Conservation (phyloP, 495 filamentous ascomycete species). For the Aspergillus leporis region DNA sequence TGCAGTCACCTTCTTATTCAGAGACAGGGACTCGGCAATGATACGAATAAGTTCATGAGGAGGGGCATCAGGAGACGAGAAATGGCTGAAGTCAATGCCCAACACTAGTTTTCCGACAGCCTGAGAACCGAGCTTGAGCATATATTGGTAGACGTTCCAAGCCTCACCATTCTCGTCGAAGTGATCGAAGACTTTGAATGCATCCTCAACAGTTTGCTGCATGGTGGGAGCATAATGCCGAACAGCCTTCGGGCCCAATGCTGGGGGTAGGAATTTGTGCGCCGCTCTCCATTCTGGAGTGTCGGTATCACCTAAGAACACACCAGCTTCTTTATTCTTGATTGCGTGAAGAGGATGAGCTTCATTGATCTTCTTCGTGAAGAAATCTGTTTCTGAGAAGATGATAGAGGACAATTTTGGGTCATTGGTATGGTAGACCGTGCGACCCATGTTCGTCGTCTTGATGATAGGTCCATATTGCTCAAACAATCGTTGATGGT, state of each 20-base stretch:
- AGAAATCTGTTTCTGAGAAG: constrained; percentile 49
- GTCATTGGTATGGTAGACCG: constrained; percentile 51
- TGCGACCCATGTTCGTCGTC: constrained; percentile 53
- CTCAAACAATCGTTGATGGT: constrained; percentile 56
- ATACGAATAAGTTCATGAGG: constrained; percentile 40
- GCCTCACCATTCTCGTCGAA: constrained; percentile 48
- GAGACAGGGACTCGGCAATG: constrained; percentile 42
- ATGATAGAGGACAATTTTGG: constrained; percentile 41
- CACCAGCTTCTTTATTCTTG: constrained; percentile 44
- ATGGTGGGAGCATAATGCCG: constrained; percentile 57
- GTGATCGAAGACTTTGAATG: constrained; percentile 54
- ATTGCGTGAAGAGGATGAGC: constrained; percentile 50
- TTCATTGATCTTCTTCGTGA: constrained; percentile 52
- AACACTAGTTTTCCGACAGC: constrained; percentile 53
- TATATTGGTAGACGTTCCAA: constrained; percentile 61
- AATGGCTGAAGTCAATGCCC: constrained; percentile 54
- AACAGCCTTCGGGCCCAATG: constrained; percentile 55
- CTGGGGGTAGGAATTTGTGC: constrained; percentile 59
- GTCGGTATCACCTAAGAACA: constrained; percentile 58
- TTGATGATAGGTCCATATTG: constrained; percentile 55
- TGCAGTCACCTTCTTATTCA: constrained; percentile 55
- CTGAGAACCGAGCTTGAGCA: constrained; percentile 58
- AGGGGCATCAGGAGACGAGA: constrained; percentile 40
- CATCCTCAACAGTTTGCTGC: constrained; percentile 44
- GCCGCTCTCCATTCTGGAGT: constrained; percentile 44